These are phyloP conservation scores for Pleurotus ostreatus DNA, from an alignment of 768 basidiomycete species.

Conservation along the genomic window DNA sequence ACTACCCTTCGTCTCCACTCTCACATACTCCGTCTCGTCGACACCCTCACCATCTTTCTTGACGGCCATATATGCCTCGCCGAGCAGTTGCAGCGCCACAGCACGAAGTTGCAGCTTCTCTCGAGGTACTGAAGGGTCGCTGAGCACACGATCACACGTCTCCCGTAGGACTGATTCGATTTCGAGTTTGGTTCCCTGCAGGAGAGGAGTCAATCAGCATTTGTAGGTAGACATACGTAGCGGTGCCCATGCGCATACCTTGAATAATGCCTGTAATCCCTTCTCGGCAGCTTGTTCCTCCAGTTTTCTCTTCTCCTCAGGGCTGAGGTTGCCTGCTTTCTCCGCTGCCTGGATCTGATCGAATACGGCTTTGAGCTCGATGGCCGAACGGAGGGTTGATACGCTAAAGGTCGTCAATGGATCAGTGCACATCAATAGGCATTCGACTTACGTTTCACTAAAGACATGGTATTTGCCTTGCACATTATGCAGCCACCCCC, in stretches of 20 bases:
- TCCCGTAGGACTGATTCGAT: conserved; percentile 87
- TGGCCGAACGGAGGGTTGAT: conserved; percentile 79
- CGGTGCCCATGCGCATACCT: conserved; percentile 37
- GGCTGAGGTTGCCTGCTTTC: conserved; percentile 71
- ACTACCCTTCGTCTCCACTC: conserved; percentile 71
- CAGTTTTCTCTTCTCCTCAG: conserved; percentile 76
- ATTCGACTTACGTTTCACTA: conserved; percentile 74
- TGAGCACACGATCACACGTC: conserved; percentile 78
- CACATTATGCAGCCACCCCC: conserved; percentile 91
- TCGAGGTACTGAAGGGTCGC: conserved; percentile 47
- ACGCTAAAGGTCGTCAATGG: conserved; percentile 40
- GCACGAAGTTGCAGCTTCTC: conserved; percentile 71
- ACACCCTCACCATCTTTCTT: conserved; percentile 53
- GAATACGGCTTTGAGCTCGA: conserved; percentile 86
- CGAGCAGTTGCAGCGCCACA: conserved; percentile 78
- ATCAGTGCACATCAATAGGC: too few species aligned
- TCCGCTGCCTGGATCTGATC: conserved; percentile 92
- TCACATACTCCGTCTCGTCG: conserved; percentile 79
- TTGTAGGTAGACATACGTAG: background rate
- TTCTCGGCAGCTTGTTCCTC: conserved; percentile 95
- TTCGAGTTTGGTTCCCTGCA: conserved; percentile 85
- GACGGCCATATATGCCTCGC: conserved; percentile 71
- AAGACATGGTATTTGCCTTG: conserved; percentile 92
- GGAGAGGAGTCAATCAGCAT: background rate
- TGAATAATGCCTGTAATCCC: conserved; percentile 86